Evolutionary conservation across 1,139 yeast genomes (phyloP), one percentile per base, ranked within the genome.

Genomic region (Blastobotrys elegans): DNA sequence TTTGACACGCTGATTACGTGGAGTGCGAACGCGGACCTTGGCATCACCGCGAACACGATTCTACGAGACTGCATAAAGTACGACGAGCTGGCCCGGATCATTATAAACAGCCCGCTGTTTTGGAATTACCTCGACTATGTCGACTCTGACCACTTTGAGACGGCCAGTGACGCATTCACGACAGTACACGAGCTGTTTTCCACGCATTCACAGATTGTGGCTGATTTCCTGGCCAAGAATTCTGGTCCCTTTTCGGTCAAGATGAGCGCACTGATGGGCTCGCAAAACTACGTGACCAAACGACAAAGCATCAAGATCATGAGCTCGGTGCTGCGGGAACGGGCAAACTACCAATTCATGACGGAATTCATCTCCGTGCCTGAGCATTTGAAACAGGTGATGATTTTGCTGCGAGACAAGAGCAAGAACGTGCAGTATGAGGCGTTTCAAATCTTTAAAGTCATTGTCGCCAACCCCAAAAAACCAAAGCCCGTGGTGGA

Each of bases 391-490:
- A 90, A 92, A 64, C 69, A 88, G 48, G 79, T 88, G 37, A 92
- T 92, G 98, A 75, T 85, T 34, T 69, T 89, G 51, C 71, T 92
- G 56, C 84, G 94, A 53, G 97, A 92, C 63, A 85, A 84, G 65
- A 89, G 95, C 59, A 86, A 84, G 59, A 90, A 89, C 64, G 74
- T 92, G 51, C 96, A 89, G 63, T 70, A 81, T 49, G 98, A 92
- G 65, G 92, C 96, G 2, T 92, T 92, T 63, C 92, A 92, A 58
- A 84, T 92, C 33, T 92, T 92, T 70, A 92, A 92, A 66, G 86
- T 71, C 33, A 88, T 92, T 67, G 90, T 89, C 31, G 98, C 97
- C 6, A 92, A 92, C 64, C 98, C 98, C 5, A 82, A 84, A 56
- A 90, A 90, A 65, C 75, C 89, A 1, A 88, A 82, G 61, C 80